A percentile compares a stretch with the other conserved stretches of the same genome.
phyloP scores from a whole-genome alignment of 2,329 filamentous ascomycete species.

The Sclerotinia trifoliorum region DNA sequence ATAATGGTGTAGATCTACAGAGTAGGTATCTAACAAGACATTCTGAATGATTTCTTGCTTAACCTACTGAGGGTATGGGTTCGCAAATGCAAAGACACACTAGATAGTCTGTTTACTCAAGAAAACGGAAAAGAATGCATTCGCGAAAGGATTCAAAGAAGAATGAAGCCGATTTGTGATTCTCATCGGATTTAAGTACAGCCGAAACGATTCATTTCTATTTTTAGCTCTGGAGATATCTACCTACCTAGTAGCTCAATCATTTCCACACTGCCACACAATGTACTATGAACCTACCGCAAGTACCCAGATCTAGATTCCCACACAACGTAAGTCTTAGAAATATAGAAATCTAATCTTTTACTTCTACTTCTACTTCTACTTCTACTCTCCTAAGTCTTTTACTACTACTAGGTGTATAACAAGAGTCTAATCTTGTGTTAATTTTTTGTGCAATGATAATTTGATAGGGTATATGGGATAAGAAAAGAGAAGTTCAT shows the following conservation, averaged over 20 bases:
- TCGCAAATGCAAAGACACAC: conserved; percentile 4
- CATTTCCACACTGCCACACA: too few relatives aligned
- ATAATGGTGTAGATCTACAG: neutral
- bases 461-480: neutral
- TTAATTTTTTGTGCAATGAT: too few relatives aligned
- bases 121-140: neutral
- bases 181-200: neutral
- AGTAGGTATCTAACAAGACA: neutral
- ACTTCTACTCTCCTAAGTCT: too few relatives aligned
- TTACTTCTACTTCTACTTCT: too few relatives aligned
- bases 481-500: too few relatives aligned
- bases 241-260: too few relatives aligned
- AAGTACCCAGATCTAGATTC: too few relatives aligned
- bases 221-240: neutral
- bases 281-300: too few relatives aligned
- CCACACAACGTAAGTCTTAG: too few relatives aligned
- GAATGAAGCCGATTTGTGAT: neutral
- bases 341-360: too few relatives aligned
- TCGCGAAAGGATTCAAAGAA: conserved; percentile 5
- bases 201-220: neutral
- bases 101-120: neutral
- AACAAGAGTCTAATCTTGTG: too few relatives aligned
- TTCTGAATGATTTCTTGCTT: neutral
- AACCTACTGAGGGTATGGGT: neutral
- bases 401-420: too few relatives aligned